Evolutionary conservation across 495 filamentous ascomycete genomes (phyloP), one percentile per base, ranked within the genome.

Genomic region (Penicillium alfredii): DNA sequence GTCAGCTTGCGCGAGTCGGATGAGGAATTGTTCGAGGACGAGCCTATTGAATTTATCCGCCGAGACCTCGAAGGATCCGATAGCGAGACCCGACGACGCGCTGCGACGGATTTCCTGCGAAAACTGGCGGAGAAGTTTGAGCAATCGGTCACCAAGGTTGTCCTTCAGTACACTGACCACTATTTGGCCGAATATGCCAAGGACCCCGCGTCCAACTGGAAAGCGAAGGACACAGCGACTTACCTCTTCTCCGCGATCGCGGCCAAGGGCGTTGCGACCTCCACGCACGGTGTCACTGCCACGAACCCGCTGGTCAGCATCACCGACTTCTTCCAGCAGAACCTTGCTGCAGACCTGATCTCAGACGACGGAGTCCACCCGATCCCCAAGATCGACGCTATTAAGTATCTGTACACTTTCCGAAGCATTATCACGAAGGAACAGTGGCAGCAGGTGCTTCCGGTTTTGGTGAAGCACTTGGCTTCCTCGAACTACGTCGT

Each of bases 21-120:
- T 40, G 78, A 94, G 41, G 93, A 99, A 55, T 71, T 94, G 22
- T 95, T 97, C 47, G 93, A 97, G 55, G 93, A 99, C 51, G 93
- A 99, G 57, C 93, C 93, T 3, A 96, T 99, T 55, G 93, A 99
- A 56, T 99, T 94, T 61, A 97, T 97, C 51, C 74, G 93, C 34
- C 79, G 88, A 42, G 90, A 99, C 58, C 73, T 99, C 10, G 93
- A 99, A 60, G 93, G 93, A 13, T 94, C 89, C 1, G 93, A 97
- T 54, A 88, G 81, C 33, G 93, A 97, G 45, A 97, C 93, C 4
- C 71, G 93, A 45, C 75, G 93, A 40, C 74, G 90, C 50, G 87
- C 89, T 30, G 87, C 93, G 3, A 97, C 90, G 3, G 89, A 96
- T 58, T 97, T 99, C 64, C 63, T 97, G 29, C 75, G 85, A 29